Evolutionary conservation across 257 asterid genomes (phyloP).

Genomic region (Hygrophila difformis): DNA sequence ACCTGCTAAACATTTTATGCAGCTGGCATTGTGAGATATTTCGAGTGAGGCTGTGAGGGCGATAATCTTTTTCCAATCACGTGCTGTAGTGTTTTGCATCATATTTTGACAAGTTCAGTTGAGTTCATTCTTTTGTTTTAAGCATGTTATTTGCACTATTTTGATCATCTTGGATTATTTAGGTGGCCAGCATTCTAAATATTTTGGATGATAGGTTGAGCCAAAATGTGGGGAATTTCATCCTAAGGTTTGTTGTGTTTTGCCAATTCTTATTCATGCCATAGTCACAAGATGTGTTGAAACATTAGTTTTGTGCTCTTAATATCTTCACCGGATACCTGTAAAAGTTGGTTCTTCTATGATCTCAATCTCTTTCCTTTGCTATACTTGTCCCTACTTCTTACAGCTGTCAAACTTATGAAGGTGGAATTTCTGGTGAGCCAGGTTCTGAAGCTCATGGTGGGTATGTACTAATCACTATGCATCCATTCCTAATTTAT

Average conservation of each 20-base stretch:
- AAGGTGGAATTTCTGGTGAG: slow-evolving; percentile 97
- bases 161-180: slow-evolving; percentile 20
- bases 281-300: not conserved
- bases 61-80: no score
- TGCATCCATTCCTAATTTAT: no score
- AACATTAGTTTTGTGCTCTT: not conserved
- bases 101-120: no score
- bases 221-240: slow-evolving; percentile 69
- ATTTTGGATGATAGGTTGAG: slow-evolving; percentile 73
- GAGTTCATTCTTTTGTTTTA: not conserved
- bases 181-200: slow-evolving; percentile 88
- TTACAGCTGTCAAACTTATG: slow-evolving; percentile 90
- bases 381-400: slow-evolving; percentile 88
- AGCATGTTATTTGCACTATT: slow-evolving; percentile 18
- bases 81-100: no score
- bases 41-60: no score
- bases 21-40: no score
- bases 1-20: no score
- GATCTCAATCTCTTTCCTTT: slow-evolving; percentile 34
- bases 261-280: slow-evolving; percentile 2
- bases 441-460: slow-evolving; percentile 99
- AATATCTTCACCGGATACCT: slow-evolving; percentile 6
- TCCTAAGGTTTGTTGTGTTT: slow-evolving; percentile 54
- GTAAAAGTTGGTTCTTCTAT: slow-evolving; percentile 4
- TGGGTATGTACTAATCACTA: slow-evolving; percentile 83